These are phyloP conservation scores for Tulasnella sp. DNA, from an alignment of 768 basidiomycete species.

Conservation along the genomic window DNA sequence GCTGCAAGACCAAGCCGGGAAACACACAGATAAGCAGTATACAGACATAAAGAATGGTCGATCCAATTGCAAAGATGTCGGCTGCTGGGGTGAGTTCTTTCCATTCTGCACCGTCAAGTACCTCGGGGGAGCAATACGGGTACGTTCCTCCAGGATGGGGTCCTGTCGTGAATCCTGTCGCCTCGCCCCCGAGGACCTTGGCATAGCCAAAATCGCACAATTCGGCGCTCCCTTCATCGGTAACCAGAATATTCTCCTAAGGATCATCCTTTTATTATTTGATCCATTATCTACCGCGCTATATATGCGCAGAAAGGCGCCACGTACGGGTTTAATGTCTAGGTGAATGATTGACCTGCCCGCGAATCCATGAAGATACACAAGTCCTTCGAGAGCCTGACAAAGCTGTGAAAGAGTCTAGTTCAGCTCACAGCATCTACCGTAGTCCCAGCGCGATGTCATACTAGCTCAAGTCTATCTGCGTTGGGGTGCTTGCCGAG, in stretches of 20 bases:
- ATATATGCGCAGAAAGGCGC: background rate
- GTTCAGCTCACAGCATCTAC: background rate
- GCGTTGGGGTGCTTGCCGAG: background rate
- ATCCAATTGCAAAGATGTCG: background rate
- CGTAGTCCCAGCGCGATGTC: background rate
- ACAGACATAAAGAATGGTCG: background rate
- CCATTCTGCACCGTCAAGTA: background rate
- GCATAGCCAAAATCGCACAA: constrained; percentile 9
- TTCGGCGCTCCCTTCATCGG: background rate
- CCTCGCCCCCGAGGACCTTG: background rate
- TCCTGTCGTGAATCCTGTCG: background rate
- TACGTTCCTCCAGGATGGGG: background rate
- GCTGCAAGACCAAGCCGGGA: background rate
- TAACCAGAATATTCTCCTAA: constrained; percentile 4
- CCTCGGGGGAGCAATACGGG: constrained; percentile 1
- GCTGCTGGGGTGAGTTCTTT: background rate
- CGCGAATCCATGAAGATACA: background rate
- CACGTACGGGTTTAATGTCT: background rate
- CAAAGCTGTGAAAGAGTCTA: background rate
- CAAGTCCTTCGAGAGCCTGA: background rate
- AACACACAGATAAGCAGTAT: background rate
- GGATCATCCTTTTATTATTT: background rate
- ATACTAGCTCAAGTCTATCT: background rate
- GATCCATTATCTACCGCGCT: background rate
- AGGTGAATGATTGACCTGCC: background rate